A percentile compares a stretch with the other conserved stretches of the same genome.
Evolutionary conservation across 768 basidiomycete genomes (phyloP).

Genomic region (Lentinula raphanica): DNA sequence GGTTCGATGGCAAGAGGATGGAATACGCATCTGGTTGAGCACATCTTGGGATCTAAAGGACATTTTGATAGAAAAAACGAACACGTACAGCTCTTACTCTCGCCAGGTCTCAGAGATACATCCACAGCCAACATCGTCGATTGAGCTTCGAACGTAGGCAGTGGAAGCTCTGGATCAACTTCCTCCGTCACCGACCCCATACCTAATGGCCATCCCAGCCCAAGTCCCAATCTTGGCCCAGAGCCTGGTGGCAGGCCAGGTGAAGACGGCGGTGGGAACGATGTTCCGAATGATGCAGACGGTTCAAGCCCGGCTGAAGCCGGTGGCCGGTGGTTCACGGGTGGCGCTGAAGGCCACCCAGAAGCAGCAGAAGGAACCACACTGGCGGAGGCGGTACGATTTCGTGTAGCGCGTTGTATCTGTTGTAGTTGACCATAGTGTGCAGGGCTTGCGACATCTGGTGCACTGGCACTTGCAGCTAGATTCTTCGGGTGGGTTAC

Average conservation of each 20-base stretch:
- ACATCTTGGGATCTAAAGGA: not conserved
- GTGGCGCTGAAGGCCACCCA: conserved; percentile 11
- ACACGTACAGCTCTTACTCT: conserved; percentile 73
- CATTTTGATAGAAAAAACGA: conserved; percentile 1
- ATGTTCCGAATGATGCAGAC: conserved; percentile 13
- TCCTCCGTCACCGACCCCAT: conserved; percentile 26
- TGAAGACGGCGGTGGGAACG: conserved; percentile 8
- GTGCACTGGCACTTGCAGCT: conserved; percentile 1
- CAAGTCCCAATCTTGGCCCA: not conserved
- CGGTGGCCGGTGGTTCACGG: not conserved
- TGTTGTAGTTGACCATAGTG: conserved; percentile 19
- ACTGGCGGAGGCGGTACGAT: conserved; percentile 9
- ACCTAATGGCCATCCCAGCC: conserved; percentile 2
- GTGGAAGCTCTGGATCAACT: conserved; percentile 54
- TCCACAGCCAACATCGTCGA: conserved; percentile 90
- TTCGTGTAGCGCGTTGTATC: conserved; percentile 11
- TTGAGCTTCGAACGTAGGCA: conserved; percentile 84
- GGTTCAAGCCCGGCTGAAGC: not conserved
- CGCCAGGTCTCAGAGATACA: conserved; percentile 73
- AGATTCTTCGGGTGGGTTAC: not conserved
- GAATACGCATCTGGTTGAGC: conserved; percentile 67
- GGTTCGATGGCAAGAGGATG: conserved; percentile 63
- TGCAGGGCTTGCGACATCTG: not conserved
- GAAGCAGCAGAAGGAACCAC: conserved; percentile 12
- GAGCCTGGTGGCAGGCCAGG: not conserved